phyloP scores from a whole-genome alignment of 1,284 basidiomycete species.

The Quambalaria eucalypti region DNA sequence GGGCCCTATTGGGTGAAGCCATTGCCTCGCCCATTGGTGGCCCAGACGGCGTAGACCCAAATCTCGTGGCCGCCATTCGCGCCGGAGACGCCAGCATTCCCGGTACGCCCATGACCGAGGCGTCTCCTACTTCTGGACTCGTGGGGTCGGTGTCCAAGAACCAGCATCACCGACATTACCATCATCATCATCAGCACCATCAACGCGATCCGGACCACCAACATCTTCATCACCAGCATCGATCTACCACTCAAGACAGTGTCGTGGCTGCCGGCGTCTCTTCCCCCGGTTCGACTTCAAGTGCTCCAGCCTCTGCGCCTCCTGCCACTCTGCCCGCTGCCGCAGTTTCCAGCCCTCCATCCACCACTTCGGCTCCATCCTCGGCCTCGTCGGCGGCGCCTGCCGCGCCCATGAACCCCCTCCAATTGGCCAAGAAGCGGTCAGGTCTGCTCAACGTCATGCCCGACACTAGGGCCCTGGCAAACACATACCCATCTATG shows the following conservation, averaged over 20 bases:
- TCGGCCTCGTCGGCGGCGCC: constrained; percentile 4
- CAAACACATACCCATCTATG: constrained; percentile 13
- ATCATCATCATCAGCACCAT: constrained; percentile 10
- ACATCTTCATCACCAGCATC: too few relatives aligned
- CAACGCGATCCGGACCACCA: too few relatives aligned
- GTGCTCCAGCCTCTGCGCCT: too few relatives aligned
- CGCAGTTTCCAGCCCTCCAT: too few relatives aligned
- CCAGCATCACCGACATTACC: constrained; percentile 15
- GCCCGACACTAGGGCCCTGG: constrained; percentile 13
- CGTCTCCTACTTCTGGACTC: neutral
- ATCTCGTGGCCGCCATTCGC: constrained; percentile 40
- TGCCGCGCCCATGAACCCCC: constrained; percentile 7
- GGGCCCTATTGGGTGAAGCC: constrained; percentile 22
- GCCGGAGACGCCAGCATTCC: constrained; percentile 25
- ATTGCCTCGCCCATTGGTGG: constrained; percentile 37
- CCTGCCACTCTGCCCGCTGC: too few relatives aligned
- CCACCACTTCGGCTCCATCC: constrained; percentile 7
- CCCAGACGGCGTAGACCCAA: constrained; percentile 43
- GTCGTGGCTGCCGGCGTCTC: neutral
- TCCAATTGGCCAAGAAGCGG: neutral
- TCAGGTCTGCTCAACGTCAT: constrained; percentile 9
- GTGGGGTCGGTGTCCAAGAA: constrained; percentile 6
- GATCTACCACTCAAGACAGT: too few relatives aligned
- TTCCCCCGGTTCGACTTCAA: too few relatives aligned
- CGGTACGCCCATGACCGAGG: constrained; percentile 2